Evolutionary conservation across 2,329 filamentous ascomycete genomes (phyloP).

Genomic region (Colletotrichum paranaense): DNA sequence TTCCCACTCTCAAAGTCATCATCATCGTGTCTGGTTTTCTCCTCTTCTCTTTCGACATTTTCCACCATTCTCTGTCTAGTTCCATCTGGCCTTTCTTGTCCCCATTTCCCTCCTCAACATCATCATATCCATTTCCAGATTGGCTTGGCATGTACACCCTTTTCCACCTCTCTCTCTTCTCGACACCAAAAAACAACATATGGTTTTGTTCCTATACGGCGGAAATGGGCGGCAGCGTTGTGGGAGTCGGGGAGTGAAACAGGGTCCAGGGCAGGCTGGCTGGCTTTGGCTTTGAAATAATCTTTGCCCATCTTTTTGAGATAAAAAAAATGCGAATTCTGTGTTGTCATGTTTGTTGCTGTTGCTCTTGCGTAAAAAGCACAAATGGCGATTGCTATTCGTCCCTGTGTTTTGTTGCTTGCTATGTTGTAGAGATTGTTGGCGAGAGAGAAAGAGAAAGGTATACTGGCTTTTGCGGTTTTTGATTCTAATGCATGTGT

Average conservation of each 20-base stretch:
- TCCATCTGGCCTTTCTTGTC: constrained; percentile 2
- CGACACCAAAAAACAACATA: constrained; percentile 11
- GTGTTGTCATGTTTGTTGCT: neutral
- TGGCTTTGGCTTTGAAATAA: constrained; percentile 20
- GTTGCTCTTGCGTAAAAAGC: too few species aligned
- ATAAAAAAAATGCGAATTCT: constrained; percentile 7
- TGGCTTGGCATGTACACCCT: constrained; percentile 26
- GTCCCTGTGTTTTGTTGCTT: too few species aligned
- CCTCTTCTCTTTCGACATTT: neutral
- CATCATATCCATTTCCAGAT: constrained; percentile 6
- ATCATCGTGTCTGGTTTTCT: constrained; percentile 11
- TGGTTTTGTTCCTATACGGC: constrained; percentile 30
- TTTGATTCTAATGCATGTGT: neutral
- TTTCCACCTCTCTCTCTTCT: constrained; percentile 20
- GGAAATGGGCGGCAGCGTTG: constrained; percentile 37
- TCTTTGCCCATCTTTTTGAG: constrained; percentile 1
- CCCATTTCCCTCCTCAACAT: neutral
- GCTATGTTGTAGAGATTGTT: neutral
- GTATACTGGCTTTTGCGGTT: neutral
- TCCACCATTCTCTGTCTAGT: neutral
- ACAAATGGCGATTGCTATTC: too few species aligned
- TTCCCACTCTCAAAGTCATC: constrained; percentile 15
- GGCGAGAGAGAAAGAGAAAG: neutral
- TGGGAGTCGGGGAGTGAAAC: constrained; percentile 39
- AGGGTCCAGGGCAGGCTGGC: constrained; percentile 30